Conservation (phyloP, 78 protist species). For the Capsaspora owczarzaki region DNA sequence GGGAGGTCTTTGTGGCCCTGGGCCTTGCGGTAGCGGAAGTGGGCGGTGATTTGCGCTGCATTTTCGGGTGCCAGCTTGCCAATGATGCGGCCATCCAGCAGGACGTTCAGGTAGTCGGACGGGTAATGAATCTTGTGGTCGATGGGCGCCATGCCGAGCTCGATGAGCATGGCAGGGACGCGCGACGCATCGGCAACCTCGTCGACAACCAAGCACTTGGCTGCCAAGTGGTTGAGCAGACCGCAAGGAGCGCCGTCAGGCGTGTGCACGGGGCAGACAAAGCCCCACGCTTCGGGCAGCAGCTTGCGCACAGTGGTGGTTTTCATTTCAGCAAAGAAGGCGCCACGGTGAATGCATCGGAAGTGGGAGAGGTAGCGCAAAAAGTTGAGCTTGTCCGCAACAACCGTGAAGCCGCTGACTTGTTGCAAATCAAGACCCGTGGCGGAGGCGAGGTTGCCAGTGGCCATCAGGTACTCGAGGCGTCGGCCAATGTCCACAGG, state of each 20-base stretch:
- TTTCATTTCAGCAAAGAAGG: conserved; percentile 86
- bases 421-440: conserved; percentile 87
- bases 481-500: neutral
- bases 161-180: neutral
- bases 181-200: neutral
- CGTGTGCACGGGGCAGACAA: conserved; percentile 99
- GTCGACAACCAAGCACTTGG: conserved; percentile 35
- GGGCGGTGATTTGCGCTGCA: conserved; percentile 10
- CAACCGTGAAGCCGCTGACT: conserved; percentile 50
- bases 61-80: conserved; percentile 21
- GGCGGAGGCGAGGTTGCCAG: conserved; percentile 73
- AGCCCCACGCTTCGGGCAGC: conserved; percentile 95
- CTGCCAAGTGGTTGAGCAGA: conserved; percentile 87
- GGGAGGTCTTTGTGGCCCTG: conserved; percentile 6
- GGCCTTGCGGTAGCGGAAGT: no score
- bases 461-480: conserved; percentile 64
- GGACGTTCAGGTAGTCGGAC: neutral
- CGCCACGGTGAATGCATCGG: conserved; percentile 64
- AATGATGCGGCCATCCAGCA: conserved; percentile 39
- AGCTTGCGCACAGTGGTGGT: conserved; percentile 89
- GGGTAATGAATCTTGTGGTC: neutral
- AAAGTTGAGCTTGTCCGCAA: conserved; percentile 92
- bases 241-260: conserved; percentile 99
- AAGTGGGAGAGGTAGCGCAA: conserved; percentile 86
- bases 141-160: conserved; percentile 14